phyloP scores from a whole-genome alignment of 768 basidiomycete species.

The Tricholoma flavovirens region DNA sequence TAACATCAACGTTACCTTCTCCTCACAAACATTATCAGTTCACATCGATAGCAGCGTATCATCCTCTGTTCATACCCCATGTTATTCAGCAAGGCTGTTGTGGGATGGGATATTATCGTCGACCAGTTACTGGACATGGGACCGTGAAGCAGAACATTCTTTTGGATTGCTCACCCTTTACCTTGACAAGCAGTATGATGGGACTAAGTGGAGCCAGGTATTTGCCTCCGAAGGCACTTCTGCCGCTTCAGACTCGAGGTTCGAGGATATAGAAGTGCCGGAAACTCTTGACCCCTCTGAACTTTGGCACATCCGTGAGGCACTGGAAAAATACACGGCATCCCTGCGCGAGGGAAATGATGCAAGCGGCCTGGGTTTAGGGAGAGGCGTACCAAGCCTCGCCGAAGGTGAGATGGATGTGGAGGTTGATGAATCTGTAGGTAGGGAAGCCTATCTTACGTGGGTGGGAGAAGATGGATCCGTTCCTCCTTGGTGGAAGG shows the following conservation, averaged over 20 bases:
- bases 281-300: conserved; percentile 89
- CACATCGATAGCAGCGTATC: conserved; percentile 42
- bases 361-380: conserved; percentile 55
- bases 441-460: conserved; percentile 56
- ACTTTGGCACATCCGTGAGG: conserved; percentile 70
- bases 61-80: conserved; percentile 40
- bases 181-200: conserved; percentile 80
- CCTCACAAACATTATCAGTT: conserved; percentile 57
- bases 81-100: conserved; percentile 53
- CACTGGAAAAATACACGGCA: conserved; percentile 81
- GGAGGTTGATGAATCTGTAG: conserved; percentile 75
- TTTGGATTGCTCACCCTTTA: conserved; percentile 77
- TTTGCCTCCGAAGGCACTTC: conserved; percentile 52
- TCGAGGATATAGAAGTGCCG: conserved; percentile 61
- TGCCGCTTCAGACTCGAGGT: conserved; percentile 20
- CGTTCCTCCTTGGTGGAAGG: conserved; percentile 36
- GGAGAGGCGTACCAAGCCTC: conserved; percentile 70
- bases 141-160: conserved; percentile 62
- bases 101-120: conserved; percentile 80
- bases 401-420: conserved; percentile 88
- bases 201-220: conserved; percentile 81
- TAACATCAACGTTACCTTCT: conserved; percentile 63
- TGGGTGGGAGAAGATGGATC: conserved; percentile 56
- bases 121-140: conserved; percentile 92
- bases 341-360: conserved; percentile 55